phyloP scores from a whole-genome alignment of 306 rosid genomes.

The Cotoneaster glaucophyllus region DNA sequence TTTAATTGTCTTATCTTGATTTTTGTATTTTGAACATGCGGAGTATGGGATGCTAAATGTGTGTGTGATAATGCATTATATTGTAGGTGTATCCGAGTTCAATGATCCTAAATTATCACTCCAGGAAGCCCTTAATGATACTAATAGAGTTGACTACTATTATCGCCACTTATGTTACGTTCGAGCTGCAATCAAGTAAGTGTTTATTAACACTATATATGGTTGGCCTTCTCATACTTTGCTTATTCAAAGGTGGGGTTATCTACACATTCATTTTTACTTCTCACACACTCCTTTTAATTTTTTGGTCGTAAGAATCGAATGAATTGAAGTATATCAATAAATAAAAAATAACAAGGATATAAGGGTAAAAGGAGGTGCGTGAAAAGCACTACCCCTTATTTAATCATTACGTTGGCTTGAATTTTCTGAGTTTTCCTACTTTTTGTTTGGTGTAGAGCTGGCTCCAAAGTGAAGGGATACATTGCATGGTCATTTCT shows the following conservation, averaged over 20 bases:
- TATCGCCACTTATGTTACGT: constrained; percentile 34
- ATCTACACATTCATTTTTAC: too few species aligned
- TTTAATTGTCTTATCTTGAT: too few species aligned
- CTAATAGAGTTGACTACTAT: constrained; percentile 35
- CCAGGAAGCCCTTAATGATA: constrained; percentile 24
- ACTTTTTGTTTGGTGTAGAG: constrained; percentile 17
- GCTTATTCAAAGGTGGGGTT: too few species aligned
- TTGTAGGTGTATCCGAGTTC: constrained; percentile 48
- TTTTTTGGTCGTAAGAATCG: too few species aligned
- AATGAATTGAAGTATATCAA: too few species aligned
- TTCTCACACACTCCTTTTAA: too few species aligned
- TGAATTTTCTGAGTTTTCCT: neutral
- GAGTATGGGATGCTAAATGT: too few species aligned
- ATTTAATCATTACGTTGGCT: neutral
- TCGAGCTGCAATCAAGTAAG: constrained; percentile 47
- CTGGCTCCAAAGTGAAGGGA: constrained; percentile 60
- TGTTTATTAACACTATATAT: neutral
- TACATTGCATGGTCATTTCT: constrained; percentile 67
- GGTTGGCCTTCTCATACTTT: neutral
- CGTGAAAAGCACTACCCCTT: too few species aligned
- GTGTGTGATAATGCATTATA: neutral
- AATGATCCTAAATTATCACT: constrained; percentile 40
- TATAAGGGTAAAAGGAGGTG: too few species aligned
- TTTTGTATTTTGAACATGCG: too few species aligned
- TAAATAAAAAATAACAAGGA: too few species aligned